Evolutionary conservation across 129 eudicot genomes (phyloP).

Genomic region (Centella asiatica): DNA sequence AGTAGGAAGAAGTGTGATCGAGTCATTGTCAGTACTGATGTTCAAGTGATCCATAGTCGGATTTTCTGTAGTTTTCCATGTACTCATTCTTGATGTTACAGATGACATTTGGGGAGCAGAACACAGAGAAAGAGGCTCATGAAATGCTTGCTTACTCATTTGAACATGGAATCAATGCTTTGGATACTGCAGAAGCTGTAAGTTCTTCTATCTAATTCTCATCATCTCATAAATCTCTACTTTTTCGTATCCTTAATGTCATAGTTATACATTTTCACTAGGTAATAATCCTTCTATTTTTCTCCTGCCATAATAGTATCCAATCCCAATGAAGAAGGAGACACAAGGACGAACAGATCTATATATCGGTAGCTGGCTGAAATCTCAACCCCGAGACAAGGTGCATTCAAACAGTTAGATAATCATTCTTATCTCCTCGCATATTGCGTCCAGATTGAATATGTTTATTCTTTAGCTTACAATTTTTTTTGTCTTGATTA

Average conservation of each 20-base stretch:
- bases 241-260: not conserved
- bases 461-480: not conserved
- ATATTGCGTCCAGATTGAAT: not conserved
- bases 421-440: not conserved
- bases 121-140: constrained; percentile 96
- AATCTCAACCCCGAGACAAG: constrained; percentile 90
- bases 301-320: constrained; percentile 41
- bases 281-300: constrained; percentile 2
- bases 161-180: constrained; percentile 67
- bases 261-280: not conserved
- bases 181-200: constrained; percentile 89
- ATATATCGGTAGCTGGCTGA: constrained; percentile 78
- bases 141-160: constrained; percentile 70
- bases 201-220: constrained; percentile 16
- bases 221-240: not conserved
- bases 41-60: not conserved
- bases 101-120: constrained; percentile 98
- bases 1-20: too few relatives aligned
- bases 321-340: constrained; percentile 72
- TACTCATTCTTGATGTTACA: constrained; percentile 18
- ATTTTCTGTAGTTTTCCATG: constrained; percentile 13
- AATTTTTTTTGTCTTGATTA: not conserved
- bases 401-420: constrained; percentile 22
- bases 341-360: constrained; percentile 89
- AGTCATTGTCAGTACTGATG: constrained; percentile 9